A percentile compares a stretch with the other conserved stretches of the same genome.
Evolutionary conservation across 2,329 filamentous ascomycete genomes (phyloP).

Genomic region (Kalaharituber pfeilii): DNA sequence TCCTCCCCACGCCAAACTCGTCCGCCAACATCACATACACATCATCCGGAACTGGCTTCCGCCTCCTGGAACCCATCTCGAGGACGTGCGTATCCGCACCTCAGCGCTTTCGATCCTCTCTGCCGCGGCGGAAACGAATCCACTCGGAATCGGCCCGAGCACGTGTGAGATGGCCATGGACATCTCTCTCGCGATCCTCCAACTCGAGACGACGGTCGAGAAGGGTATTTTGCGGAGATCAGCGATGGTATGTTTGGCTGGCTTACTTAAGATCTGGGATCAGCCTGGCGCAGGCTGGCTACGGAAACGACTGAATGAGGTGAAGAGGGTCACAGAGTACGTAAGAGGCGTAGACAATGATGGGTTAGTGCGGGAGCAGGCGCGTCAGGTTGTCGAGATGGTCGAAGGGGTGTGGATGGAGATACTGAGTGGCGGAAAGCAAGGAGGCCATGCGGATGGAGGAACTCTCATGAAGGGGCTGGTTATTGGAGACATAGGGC

Average conservation of each 20-base stretch:
- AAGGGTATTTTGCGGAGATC: slow-evolving; percentile 49
- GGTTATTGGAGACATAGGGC: background rate
- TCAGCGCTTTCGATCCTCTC: slow-evolving; percentile 52
- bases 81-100: slow-evolving; percentile 52
- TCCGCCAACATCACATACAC: slow-evolving; percentile 36
- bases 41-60: slow-evolving; percentile 50
- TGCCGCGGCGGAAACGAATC: slow-evolving; percentile 41
- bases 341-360: slow-evolving; percentile 49
- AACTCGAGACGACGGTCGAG: slow-evolving; percentile 42
- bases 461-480: background rate
- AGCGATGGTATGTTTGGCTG: slow-evolving; percentile 45
- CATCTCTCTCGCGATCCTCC: slow-evolving; percentile 43
- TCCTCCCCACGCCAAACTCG: slow-evolving; percentile 31
- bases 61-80: slow-evolving; percentile 41
- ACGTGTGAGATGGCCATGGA: slow-evolving; percentile 43
- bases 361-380: slow-evolving; percentile 49
- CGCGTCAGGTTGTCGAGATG: slow-evolving; percentile 47
- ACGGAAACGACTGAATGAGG: slow-evolving; percentile 31
- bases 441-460: background rate
- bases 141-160: slow-evolving; percentile 37
- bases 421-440: background rate
- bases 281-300: slow-evolving; percentile 27
- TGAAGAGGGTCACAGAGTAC: slow-evolving; percentile 45
- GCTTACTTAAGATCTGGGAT: slow-evolving; percentile 44
- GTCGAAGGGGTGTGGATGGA: slow-evolving; percentile 30